Base-by-base conservation (phyloP, 805 yeast genomes). In the Ogataea henricii region DNA sequence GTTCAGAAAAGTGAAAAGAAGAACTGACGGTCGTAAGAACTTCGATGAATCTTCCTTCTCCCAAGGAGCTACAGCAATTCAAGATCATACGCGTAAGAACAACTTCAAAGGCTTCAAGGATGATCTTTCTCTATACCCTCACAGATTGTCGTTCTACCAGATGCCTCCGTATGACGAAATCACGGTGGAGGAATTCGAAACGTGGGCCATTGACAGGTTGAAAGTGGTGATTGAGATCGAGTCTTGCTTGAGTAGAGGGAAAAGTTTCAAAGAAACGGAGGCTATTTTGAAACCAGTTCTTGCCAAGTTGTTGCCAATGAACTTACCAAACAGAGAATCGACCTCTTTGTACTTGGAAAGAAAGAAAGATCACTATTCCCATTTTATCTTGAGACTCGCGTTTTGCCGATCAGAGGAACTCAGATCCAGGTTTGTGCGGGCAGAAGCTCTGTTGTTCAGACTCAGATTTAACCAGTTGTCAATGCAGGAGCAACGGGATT, bases 131-230 rank as follows among this genome's bases (percentile, higher is more conserved):
- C 57, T 61, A 53, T 58, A 74, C 34, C 77, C 81, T 9, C 71
- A 79, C 30, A 74, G 95, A 43, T 71, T 94, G 42, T 82, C 89
- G 17, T 81, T 92, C 59, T 94, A 94, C 67, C 78, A 73, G 21
- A 54, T 71, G 5, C 94, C 96, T 9, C 98, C 98, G 0, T 68
- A 76, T 26, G 82, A 84, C 12, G 98, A 94, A 66, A 83, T 94
- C 58, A 89, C 97, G 0, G 67, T 94, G 14, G 97, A 91, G 54
- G 88, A 94, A 59, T 94, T 94, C 67, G 99, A 94, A 68, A 75
- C 77, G 4, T 94, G 97, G 97, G 98, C 98, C 4, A 85, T 94
- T 46, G 98, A 92, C 61, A 72, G 99, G 50, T 73, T 92, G 53
- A 83, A 85, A 61, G 80, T 94, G 7, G 73, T 94, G 49, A 78